Conservation (phyloP, 805 yeast species). For the Candida chauliodis region DNA sequence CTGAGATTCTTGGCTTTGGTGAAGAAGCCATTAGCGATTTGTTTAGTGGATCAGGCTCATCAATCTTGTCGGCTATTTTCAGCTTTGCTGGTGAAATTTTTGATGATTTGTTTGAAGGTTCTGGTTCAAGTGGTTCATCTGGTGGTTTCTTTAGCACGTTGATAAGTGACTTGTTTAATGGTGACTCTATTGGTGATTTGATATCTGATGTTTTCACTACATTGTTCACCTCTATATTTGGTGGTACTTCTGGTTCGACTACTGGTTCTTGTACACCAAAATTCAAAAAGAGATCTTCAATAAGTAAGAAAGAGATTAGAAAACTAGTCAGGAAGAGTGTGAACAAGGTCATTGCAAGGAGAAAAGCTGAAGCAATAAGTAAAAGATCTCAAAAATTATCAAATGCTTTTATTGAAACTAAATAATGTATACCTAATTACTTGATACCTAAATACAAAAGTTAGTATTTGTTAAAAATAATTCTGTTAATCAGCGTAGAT, state of each 20-base stretch:
- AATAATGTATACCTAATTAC: background rate
- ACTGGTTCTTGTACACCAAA: conserved; percentile 6
- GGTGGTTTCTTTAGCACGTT: conserved; percentile 5
- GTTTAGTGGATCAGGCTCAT: conserved; percentile 4
- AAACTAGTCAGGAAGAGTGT: conserved; percentile 7
- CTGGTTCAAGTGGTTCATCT: conserved; percentile 5
- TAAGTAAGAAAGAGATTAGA: conserved; percentile 7
- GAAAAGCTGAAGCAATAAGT: conserved; percentile 3
- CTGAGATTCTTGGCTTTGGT: conserved; percentile 6
- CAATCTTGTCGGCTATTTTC: conserved; percentile 3
- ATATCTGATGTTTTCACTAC: conserved; percentile 8
- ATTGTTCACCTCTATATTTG: conserved; percentile 6
- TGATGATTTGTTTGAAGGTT: conserved; percentile 6
- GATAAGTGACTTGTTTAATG: conserved; percentile 5
- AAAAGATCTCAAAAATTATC: conserved; percentile 34
- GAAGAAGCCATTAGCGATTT: conserved; percentile 5
- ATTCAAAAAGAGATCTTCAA: conserved; percentile 6
- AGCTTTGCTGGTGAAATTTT: conserved; percentile 9
- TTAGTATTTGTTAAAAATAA: no score
- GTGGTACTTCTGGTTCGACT: conserved; percentile 8
- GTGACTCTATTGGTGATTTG: conserved; percentile 5
- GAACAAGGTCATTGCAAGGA: conserved; percentile 6
- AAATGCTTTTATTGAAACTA: background rate
- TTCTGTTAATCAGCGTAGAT: conserved; percentile 4
- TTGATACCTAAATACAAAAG: no score